Evolutionary conservation across 1,284 basidiomycete genomes (phyloP).

Genomic region (Cutaneotrichosporon cutaneum): DNA sequence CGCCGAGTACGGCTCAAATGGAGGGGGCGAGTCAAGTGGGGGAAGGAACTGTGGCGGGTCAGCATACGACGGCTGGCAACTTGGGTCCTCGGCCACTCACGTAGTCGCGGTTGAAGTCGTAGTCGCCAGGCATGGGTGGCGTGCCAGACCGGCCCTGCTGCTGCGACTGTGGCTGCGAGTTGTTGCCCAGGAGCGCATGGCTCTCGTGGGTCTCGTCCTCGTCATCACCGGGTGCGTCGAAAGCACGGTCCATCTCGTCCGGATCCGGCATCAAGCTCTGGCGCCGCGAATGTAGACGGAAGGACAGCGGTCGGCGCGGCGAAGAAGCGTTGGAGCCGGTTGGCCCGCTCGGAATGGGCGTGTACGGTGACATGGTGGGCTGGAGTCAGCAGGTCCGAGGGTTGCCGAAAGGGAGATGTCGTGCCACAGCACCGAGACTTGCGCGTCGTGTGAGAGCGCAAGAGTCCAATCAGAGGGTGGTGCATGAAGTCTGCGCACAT

Average conservation of each 20-base stretch:
- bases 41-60: constrained; percentile 49
- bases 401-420: not conserved
- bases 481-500: constrained; percentile 48
- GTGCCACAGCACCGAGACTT: not conserved
- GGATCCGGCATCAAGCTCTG: constrained; percentile 41
- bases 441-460: not conserved
- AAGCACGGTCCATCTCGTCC: constrained; percentile 52
- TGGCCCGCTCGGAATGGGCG: constrained; percentile 22
- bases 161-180: not conserved
- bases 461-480: constrained; percentile 40
- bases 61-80: not conserved
- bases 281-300: constrained; percentile 23
- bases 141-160: not conserved
- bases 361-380: constrained; percentile 37
- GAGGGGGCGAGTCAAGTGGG: constrained; percentile 77
- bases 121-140: constrained; percentile 55
- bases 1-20: constrained; percentile 63
- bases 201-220: constrained; percentile 35
- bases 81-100: constrained; percentile 52
- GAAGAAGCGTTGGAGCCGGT: constrained; percentile 23
- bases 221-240: constrained; percentile 41
- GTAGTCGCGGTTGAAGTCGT: constrained; percentile 81
- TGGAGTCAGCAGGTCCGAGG: constrained; percentile 3
- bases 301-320: constrained; percentile 37
- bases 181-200: constrained; percentile 16